These are phyloP conservation scores for Scleroderma bovista DNA, from an alignment of 768 basidiomycete genomes.

Conservation along the genomic window DNA sequence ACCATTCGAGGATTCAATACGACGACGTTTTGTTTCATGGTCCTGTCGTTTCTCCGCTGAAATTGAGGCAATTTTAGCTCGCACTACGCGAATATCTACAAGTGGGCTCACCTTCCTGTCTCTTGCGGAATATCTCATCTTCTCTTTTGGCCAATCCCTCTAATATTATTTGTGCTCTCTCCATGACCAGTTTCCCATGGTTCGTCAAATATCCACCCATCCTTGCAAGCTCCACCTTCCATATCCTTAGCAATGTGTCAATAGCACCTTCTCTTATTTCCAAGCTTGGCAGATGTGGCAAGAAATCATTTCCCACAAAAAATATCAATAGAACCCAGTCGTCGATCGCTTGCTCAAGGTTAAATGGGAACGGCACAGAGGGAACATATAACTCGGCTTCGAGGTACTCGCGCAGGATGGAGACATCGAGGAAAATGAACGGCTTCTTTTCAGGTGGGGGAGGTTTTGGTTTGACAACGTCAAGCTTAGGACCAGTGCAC, in stretches of 20 bases:
- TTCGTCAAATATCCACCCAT: conserved; percentile 99
- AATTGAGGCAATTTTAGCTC: conserved; percentile 4
- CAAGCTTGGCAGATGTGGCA: conserved; percentile 95
- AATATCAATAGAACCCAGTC: conserved; percentile 99
- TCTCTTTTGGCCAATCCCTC: conserved; percentile 92
- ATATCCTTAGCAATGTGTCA: conserved; percentile 92
- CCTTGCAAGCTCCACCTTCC: conserved; percentile 86
- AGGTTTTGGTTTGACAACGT: conserved; percentile 43
- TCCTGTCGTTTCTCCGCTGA: conserved; percentile 93
- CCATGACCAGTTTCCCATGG: conserved; percentile 82
- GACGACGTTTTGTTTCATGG: conserved; percentile 84
- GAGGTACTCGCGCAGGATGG: conserved; percentile 93
- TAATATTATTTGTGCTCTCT: conserved; percentile 88
- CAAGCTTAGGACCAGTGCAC: conserved; percentile 78
- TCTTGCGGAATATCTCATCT: conserved; percentile 89
- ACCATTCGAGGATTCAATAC: conserved; percentile 47
- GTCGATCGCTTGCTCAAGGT: conserved; percentile 95
- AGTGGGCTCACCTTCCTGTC: conserved; percentile 78
- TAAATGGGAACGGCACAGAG: conserved; percentile 76
- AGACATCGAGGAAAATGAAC: conserved; percentile 98
- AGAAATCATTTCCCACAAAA: conserved; percentile 98
- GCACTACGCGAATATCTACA: conserved; percentile 7
- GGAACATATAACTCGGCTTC: conserved; percentile 89
- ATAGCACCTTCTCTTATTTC: conserved; percentile 99
- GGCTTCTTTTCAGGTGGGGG: conserved; percentile 70